These are phyloP conservation scores for Globisporangium ultimum DNA, from an alignment of 352 stramenopile genomes.

Conservation along the genomic window DNA sequence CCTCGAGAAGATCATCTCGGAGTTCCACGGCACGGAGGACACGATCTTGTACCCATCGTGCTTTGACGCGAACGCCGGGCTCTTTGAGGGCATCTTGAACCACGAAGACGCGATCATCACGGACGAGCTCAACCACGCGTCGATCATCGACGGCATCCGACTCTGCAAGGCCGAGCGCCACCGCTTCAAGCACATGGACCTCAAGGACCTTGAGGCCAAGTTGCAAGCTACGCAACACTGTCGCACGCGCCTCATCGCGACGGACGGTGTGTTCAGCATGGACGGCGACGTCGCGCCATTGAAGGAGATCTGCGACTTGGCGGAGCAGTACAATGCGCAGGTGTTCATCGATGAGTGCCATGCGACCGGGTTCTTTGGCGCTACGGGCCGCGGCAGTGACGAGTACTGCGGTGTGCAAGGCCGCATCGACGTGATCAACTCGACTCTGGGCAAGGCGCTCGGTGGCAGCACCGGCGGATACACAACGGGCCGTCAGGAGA, in stretches of 20 bases:
- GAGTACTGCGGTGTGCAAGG: conserved; percentile 90
- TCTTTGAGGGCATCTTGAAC: conserved; percentile 89
- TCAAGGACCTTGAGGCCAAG: conserved; percentile 88
- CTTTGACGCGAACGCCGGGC: conserved; percentile 93
- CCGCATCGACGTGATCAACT: conserved; percentile 93
- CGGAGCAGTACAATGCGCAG: conserved; percentile 91
- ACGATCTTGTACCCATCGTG: conserved; percentile 93
- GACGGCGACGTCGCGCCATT: conserved; percentile 92
- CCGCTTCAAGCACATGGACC: conserved; percentile 93
- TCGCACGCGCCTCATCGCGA: conserved; percentile 89
- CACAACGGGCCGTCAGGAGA: conserved; percentile 85
- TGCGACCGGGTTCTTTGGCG: conserved; percentile 92
- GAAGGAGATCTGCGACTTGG: conserved; percentile 87
- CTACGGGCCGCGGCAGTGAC: conserved; percentile 89
- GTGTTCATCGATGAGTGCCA: conserved; percentile 95
- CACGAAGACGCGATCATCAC: conserved; percentile 92
- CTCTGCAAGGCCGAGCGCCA: conserved; percentile 92
- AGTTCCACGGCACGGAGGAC: conserved; percentile 94
- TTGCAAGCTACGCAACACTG: conserved; percentile 88
- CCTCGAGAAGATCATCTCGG: conserved; percentile 84
- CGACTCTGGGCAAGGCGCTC: conserved; percentile 92
- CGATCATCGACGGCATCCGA: conserved; percentile 93
- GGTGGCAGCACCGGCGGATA: conserved; percentile 92
- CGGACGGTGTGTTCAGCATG: conserved; percentile 95
- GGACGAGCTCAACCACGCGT: conserved; percentile 92